Base-by-base conservation (phyloP, 2,329 filamentous ascomycete genomes). In the Aspergillus nomiae region DNA sequence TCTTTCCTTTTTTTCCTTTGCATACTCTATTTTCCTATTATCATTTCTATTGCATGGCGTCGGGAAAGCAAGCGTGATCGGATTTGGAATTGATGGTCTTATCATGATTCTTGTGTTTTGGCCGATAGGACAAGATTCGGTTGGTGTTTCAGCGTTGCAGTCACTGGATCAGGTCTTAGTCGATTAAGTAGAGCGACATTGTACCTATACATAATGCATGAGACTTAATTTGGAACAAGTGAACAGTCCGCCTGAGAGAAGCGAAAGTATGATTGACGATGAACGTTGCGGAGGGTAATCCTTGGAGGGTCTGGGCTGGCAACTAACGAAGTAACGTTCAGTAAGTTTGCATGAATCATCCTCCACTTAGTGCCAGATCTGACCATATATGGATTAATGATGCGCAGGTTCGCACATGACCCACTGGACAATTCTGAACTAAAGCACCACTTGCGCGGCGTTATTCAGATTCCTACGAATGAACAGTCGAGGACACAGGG, bases 361-460 rank as follows among this genome's bases (percentile, higher is more conserved):
- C n/a, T 45, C 59, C 55, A 58, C 55, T 63, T 66, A 63, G 58
- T 61, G 58, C 60, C 55, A 56, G 65, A 67, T 63, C 62, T 63
- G 64, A 57, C 64, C 56, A 59, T 50, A 54, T 14, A 19, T 16
- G 21, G 21, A 24, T 24, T 24, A 24, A 24, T n/a, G 43, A 32
- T 12, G 16, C 26, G 26, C 16, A 12, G n/a, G 32, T 41, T 53
- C 55, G 56, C 64, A 64, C 64, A 45, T 66, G 62, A 64, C 64
- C 63, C 63, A 64, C 63, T 54, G 38, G 38, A 16, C 38, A n/a
- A 41, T 41, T 41, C 16, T 41, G 38, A 19, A 41, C 38, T 41
- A 53, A 53, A 53, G 28, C 24, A 53, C 24, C 58, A 48, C 34
- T 36, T 53, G 28, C 50, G 50, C 50, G 50, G 50, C 50, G 50